These are phyloP conservation scores for Cerrena zonata DNA, from an alignment of 1,284 basidiomycete species.

Conservation along the genomic window DNA sequence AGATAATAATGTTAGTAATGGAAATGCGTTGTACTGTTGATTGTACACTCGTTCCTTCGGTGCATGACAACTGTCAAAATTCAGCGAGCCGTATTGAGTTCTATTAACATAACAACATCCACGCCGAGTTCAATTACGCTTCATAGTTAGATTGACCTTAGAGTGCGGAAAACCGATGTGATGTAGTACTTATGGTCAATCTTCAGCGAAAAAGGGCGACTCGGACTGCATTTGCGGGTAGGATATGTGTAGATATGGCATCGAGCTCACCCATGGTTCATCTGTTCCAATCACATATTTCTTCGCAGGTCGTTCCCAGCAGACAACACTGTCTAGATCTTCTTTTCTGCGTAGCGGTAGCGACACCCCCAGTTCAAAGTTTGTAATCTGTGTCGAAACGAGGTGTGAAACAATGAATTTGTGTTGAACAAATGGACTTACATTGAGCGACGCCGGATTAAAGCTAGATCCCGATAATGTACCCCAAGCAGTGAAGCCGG, in stretches of 20 bases:
- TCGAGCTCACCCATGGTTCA: conserved; percentile 63
- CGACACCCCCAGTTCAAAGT: conserved; percentile 71
- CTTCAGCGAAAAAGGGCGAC: not conserved
- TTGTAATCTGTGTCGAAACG: conserved; percentile 45
- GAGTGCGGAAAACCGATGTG: too few relatives aligned
- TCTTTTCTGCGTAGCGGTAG: conserved; percentile 51
- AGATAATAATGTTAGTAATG: too few relatives aligned
- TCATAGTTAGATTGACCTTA: too few relatives aligned
- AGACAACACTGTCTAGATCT: conserved; percentile 48
- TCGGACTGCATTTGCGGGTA: not conserved
- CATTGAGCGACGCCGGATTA: conserved; percentile 66
- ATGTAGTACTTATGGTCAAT: too few relatives aligned
- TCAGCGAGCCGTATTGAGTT: too few relatives aligned
- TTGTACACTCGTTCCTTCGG: too few relatives aligned
- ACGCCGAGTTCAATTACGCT: too few relatives aligned
- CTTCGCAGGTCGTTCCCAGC: conserved; percentile 64
- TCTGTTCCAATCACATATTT: conserved; percentile 54
- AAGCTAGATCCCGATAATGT: conserved; percentile 66
- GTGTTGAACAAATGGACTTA: conserved; percentile 28
- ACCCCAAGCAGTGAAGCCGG: conserved; percentile 81
- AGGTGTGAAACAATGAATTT: not conserved
- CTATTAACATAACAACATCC: too few relatives aligned
- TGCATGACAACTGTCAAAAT: too few relatives aligned
- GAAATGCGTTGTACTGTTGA: too few relatives aligned
- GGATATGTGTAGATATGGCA: not conserved